Percentiles rank a stretch among this genome's conserved stretches.
Conservation (phyloP, 768 basidiomycete species). For the Suillus subaureus region DNA sequence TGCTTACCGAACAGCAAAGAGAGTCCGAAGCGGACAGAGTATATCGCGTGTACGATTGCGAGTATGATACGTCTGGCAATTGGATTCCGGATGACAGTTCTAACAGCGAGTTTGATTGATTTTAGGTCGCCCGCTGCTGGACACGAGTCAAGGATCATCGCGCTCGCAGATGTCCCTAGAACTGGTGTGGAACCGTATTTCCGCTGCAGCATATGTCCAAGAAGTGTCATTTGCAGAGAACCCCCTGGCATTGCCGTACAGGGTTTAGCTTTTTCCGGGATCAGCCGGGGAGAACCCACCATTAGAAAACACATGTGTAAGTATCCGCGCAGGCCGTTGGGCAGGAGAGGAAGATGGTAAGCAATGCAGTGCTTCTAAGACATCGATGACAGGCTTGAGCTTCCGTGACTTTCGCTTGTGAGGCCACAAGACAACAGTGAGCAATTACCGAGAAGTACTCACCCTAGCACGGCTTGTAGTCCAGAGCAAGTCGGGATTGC, state of each 20-base stretch:
- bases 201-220: slow-evolving; percentile 20
- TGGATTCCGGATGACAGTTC: slow-evolving; percentile 24
- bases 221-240: slow-evolving; percentile 20
- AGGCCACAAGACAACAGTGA: not conserved
- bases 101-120: slow-evolving; percentile 21
- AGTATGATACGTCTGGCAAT: slow-evolving; percentile 17
- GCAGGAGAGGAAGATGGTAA: slow-evolving; percentile 10
- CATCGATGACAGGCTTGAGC: slow-evolving; percentile 25
- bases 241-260: slow-evolving; percentile 22
- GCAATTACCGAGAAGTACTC: not conserved
- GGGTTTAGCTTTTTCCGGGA: not conserved
- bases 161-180: slow-evolving; percentile 13
- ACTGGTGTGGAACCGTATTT: slow-evolving; percentile 18
- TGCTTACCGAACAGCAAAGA: slow-evolving; percentile 22
- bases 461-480: slow-evolving; percentile 17
- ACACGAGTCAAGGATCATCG: slow-evolving; percentile 28
- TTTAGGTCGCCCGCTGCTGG: slow-evolving; percentile 18
- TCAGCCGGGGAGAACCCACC: slow-evolving; percentile 17
- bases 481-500: slow-evolving; percentile 23
- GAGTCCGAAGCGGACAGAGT: slow-evolving; percentile 15
- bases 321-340: slow-evolving; percentile 20
- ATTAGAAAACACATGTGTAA: slow-evolving; percentile 33
- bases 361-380: slow-evolving; percentile 26
- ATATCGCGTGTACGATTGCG: slow-evolving; percentile 14
- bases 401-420: slow-evolving; percentile 19